Evolutionary conservation across 2,329 filamentous ascomycete genomes (phyloP), one percentile per base, ranked within the genome.

Genomic region (Phialophora tarda): DNA sequence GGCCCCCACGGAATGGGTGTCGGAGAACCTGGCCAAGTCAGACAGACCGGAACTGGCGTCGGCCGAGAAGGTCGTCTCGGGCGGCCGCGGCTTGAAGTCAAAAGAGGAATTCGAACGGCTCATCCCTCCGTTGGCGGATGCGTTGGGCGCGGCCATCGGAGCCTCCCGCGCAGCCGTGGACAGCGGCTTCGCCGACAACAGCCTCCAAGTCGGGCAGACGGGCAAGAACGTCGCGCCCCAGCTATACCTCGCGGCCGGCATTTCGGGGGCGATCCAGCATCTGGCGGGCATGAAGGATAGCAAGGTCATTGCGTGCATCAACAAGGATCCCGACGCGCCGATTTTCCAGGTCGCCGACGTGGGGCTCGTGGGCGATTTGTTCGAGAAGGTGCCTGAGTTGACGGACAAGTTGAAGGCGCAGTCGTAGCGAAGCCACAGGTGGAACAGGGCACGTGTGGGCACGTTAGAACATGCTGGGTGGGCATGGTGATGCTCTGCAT

Each of bases 241-340:
- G 79, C 83, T 99, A 68, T 99, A 99, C 78, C 85, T 99, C 73
- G 96, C 93, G 62, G 93, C 94, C 12, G 95, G 95, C 76, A 98
- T 99, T 74, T 97, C 92, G 8, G 95, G 95, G 62, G 95, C 95
- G 24, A 99, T 99, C 73, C 95, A 99, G 82, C 95, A 99, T 84
- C 81, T 99, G 80, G 95, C 95, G 34, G 95, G 95, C 77, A 99
- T 99, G 95, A 99, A 99, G 86, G 95, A 99, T 77, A 97, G 93
- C 84, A 99, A 99, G 84, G 95, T 99, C 66, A 99, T 99, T 82
- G 95, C 94, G 24, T 92, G 92, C 14, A 98, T 99, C 77, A 99
- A 99, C 85, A 99, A 99, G 83, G 95, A 99, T 76, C 84, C 89
- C 4, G 95, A 99, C 79, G 95, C 95, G 64, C 95, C 95, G 32